Evolutionary conservation across 805 yeast species (phyloP), one percentile per base, ranked within the genome.

Genomic region (Metahyphopichia silvanorum): DNA sequence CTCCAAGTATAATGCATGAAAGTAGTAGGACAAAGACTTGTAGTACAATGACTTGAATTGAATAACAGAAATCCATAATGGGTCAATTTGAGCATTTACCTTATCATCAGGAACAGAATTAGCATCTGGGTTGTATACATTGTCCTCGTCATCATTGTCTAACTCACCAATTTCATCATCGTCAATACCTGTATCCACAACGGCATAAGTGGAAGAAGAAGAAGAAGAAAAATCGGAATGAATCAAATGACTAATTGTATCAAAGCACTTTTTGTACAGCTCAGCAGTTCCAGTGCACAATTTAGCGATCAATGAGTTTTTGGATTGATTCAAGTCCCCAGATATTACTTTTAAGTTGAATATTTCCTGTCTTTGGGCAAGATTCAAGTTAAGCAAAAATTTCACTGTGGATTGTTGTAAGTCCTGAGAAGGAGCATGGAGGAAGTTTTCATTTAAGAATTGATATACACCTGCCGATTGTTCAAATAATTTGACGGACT

Each of bases 281-380:
- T 57, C 53, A 4, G 80, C 57, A 1, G 89, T 69, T 1, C 87
- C 69, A 32, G 72, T 60, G n/a, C 93, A 77, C 33, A 91, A 68
- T 56, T 78, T 86, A 13, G 95, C 67, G n/a, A 84, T 71, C 51
- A 91, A 64, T 0, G 91, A 75, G 25, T 80, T 77, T 49, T 84
- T 83, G 44, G 49, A 51, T 38, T 63, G 71, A 27, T 71, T 74
- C 6, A 73, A 53, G 34, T 71, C 76, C 6, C 66, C 70, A 35
- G 63, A 68, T 22, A 86, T 51, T 6, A 78, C 75, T 42, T 77
- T 82, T 47, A 80, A 53, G 3, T 82, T 60, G 53, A 91, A 89
- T 5, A 83, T 72, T 44, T 93, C 96, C 52, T 89, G 96, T 3
- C 93, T 86, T 55, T 91, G 96, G 0, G 94, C 93, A 34, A 87